phyloP scores from a whole-genome alignment of 441 rosid genomes.

The Bocquillonia castaneifolia region DNA sequence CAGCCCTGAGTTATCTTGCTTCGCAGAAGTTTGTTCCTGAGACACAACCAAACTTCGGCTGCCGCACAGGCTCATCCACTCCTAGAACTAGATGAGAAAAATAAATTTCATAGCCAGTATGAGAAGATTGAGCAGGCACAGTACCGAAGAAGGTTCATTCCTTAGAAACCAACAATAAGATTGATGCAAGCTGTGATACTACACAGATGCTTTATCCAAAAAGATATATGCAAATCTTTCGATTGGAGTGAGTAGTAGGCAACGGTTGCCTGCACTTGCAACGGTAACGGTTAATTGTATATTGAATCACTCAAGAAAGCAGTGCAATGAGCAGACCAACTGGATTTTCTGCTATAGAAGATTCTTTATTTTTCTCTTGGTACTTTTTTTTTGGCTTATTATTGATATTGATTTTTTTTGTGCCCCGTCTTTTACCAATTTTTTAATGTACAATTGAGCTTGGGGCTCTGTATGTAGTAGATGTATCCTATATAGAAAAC shows the following conservation, averaged over 20 bases:
- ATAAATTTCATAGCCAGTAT: constrained; percentile 19
- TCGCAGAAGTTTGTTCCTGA: constrained; percentile 52
- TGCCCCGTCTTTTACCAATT: constrained; percentile 3
- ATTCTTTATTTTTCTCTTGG: background rate
- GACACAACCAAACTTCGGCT: constrained; percentile 30
- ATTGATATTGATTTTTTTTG: constrained; percentile 8
- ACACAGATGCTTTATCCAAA: background rate
- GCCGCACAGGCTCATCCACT: constrained; percentile 36
- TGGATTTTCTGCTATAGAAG: constrained; percentile 11
- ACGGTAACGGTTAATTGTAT: constrained; percentile 11
- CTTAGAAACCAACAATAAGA: constrained; percentile 11
- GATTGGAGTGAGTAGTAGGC: constrained; percentile 14
- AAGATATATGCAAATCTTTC: constrained; percentile 11
- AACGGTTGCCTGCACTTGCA: constrained; percentile 6
- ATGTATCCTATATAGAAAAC: constrained; percentile 25
- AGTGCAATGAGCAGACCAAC: constrained; percentile 16
- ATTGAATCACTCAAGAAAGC: constrained; percentile 21
- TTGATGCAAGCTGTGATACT: background rate
- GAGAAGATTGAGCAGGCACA: constrained; percentile 5
- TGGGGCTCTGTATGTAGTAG: constrained; percentile 35
- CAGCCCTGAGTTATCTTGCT: constrained; percentile 81
- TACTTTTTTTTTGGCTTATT: background rate
- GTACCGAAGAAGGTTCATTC: constrained; percentile 9
- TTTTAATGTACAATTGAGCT: constrained; percentile 35
- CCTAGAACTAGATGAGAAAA: constrained; percentile 46